Base-by-base conservation (phyloP, 1,284 basidiomycete genomes). In the Melampsora americana region DNA sequence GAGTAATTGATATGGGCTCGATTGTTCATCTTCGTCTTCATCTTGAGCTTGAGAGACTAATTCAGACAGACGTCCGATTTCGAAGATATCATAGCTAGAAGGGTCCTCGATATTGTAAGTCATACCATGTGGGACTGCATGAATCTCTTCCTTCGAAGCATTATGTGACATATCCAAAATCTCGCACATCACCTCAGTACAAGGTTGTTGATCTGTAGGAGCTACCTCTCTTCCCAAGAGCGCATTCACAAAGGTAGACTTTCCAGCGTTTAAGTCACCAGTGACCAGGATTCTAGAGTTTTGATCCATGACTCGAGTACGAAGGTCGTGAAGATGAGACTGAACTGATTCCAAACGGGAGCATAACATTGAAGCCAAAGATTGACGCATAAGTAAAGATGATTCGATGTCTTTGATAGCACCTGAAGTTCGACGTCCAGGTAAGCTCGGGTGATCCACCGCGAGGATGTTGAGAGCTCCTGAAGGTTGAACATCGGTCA, bases 221-320 rank as follows among this genome's bases (percentile, higher is more conserved):
- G 99, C 93, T 69, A 97, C 89, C 83, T 91, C 90, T 61, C 91
- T 89, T 72, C 92, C 86, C 7, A 97, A 87, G 46, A 99, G 86
- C 1, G 95, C 92, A 81, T 99, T 99, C 83, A 99, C 93, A 81
- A 99, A 92, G 0, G 96, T 99, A 44, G 94, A 97, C 85, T 99
- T 99, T 81, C 96, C 96, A 42, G 96, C 92, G 82, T 99, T 99
- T 77, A 99, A 87, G 83, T 99, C 96, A 79, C 96, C 96, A n/a
- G 96, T 99, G 78, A 99, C 93, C 78, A 99, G 89, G 62, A 99
- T 95, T 82, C 97, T 94, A 80, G 93, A 95, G 16, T 93, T 92
- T 1, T 89, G 93, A 83, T 98, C 95, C 82, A 91, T 87, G 26
- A 99, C 90, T 65, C 96, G 91, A 75, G 88, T 86, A 67, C 90